A percentile compares a stretch with the other conserved stretches of the same genome.
These are phyloP conservation scores for Galerina marginata DNA, from an alignment of 768 basidiomycete species.

Conservation along the genomic window DNA sequence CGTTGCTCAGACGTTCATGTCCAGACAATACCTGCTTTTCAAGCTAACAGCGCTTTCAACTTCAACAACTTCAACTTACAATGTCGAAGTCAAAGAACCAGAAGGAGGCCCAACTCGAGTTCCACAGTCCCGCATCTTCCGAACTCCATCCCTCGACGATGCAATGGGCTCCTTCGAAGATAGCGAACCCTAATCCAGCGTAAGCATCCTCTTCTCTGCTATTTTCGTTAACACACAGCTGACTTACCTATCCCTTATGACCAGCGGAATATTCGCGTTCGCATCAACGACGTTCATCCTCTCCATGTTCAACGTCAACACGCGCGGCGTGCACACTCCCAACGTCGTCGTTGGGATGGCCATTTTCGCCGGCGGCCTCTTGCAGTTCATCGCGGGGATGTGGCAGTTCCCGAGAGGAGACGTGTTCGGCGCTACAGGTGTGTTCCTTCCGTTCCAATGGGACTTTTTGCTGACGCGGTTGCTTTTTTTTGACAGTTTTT, in stretches of 20 bases:
- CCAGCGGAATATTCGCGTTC: constrained; percentile 41
- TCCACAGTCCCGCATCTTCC: background rate
- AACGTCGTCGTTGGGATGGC: constrained; percentile 82
- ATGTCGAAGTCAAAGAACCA: background rate
- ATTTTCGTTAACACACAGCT: background rate
- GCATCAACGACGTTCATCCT: constrained; percentile 66
- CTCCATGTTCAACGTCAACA: constrained; percentile 66
- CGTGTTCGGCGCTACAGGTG: constrained; percentile 66
- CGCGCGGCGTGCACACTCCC: constrained; percentile 51
- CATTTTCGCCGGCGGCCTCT: constrained; percentile 74
- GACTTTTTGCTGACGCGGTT: background rate
- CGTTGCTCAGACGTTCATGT: too few relatives aligned
- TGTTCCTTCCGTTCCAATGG: background rate
- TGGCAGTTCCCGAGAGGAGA: constrained; percentile 73
- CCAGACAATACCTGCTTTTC: too few relatives aligned
- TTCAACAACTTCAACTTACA: too few relatives aligned
- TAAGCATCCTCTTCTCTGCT: constrained; percentile 18
- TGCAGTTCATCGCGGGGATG: constrained; percentile 82
- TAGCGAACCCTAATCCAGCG: constrained; percentile 40
- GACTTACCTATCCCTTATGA: background rate
- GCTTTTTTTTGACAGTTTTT: constrained; percentile 52
- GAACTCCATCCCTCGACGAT: constrained; percentile 13
- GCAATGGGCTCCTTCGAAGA: background rate
- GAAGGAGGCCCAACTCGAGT: background rate
- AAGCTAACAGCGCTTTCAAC: too few relatives aligned